Base-by-base conservation (phyloP, 768 basidiomycete species). In the Tricholoma sp. region DNA sequence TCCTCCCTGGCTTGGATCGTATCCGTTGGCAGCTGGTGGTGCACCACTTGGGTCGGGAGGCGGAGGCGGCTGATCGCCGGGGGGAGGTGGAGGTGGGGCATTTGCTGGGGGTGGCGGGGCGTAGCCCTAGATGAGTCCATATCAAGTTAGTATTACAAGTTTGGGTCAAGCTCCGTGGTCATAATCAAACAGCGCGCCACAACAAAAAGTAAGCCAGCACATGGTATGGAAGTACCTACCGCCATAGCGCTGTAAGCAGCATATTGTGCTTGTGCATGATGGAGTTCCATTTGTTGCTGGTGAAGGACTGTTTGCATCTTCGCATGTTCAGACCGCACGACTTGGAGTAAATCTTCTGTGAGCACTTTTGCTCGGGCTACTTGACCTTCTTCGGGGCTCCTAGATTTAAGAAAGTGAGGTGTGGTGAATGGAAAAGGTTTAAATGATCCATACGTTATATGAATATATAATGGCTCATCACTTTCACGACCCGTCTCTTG, bases 381-480 rank as follows among this genome's bases (percentile, higher is more conserved):
- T 72, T 91, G 88, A 16, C 78, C 79, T 54, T 90, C 86, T 51
- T 92, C 91, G n/a, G 93, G 91, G 2, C 90, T 91, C 31, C 68
- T 67, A 27, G 21, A 12, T 18, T 19, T 9, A 19, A 21, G 18
- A 21, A 34, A 8, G 7, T 3, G 32, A 37, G 19, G 16, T 49
- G 49, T 24, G 16, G 74, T 16, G 83, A 73, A 35, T 77, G n/a
- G 75, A 12, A 91, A 93, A 19, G 14, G 46, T 4, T 8, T 5
- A 1, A 11, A 16, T 14, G 12, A 29, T 16, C n/a, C 86, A 52
- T 61, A 91, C 89, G 89, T 89, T 63, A 93, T 88, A 69, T 98
- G 96, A 22, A 99, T 85, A 73, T 97, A 98, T 56, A 99, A 73
- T 21, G 97, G 92, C 62, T 92, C 88, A 57, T 90, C 88, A 32